phyloP scores from a whole-genome alignment of 2,329 filamentous ascomycete species.

The Penicillium sp. region DNA sequence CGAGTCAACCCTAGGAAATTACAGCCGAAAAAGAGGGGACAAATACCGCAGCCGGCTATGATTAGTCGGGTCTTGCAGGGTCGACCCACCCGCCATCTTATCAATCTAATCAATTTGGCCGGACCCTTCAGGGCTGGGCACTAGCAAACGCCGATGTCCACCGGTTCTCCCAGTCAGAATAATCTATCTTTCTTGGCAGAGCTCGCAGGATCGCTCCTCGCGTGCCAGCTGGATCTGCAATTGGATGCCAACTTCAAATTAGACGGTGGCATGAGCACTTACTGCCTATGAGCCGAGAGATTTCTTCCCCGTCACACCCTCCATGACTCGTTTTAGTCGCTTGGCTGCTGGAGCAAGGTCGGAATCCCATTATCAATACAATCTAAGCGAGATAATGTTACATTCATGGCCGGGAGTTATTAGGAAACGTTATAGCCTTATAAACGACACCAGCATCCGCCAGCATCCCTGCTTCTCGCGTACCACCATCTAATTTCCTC shows the following conservation, averaged over 20 bases:
- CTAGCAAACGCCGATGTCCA: neutral
- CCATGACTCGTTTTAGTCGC: slow-evolving; percentile 5
- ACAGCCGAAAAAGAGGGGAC: neutral
- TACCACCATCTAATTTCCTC: neutral
- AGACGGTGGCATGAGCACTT: slow-evolving; percentile 11
- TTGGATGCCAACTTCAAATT: neutral
- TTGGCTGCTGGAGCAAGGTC: neutral
- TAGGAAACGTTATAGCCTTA: neutral
- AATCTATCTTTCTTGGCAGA: slow-evolving; percentile 14
- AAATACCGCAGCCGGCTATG: neutral
- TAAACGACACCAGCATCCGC: slow-evolving; percentile 1
- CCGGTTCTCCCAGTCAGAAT: slow-evolving; percentile 7
- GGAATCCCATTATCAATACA: neutral
- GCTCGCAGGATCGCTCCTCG: slow-evolving; percentile 4
- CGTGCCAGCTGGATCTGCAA: slow-evolving; percentile 4
- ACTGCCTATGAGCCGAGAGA: slow-evolving; percentile 5
- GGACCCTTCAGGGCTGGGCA: neutral
- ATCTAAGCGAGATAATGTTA: slow-evolving; percentile 3
- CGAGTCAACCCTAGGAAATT: neutral
- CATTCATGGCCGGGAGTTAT: neutral
- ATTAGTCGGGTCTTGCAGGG: neutral
- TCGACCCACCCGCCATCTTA: slow-evolving; percentile 14
- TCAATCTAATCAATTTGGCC: slow-evolving; percentile 14
- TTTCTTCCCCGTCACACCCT: slow-evolving; percentile 7
- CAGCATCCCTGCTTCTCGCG: neutral